Evolutionary conservation across 2,329 filamentous ascomycete species (phyloP).

Genomic region (Fusarium azukiicola): DNA sequence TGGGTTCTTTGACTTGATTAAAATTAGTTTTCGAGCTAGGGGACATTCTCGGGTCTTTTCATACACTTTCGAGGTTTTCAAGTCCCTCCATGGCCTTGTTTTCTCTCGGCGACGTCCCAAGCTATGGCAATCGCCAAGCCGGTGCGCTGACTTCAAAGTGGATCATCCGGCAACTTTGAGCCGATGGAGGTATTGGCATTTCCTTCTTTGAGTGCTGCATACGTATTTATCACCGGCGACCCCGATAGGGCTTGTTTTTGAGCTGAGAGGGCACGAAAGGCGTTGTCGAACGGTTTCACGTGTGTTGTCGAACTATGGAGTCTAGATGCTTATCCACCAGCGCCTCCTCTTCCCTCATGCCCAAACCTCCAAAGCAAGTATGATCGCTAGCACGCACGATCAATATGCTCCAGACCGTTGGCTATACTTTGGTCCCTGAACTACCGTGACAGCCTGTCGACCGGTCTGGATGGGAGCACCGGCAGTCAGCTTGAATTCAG

Average conservation of each 20-base stretch:
- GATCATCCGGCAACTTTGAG: constrained; percentile 42
- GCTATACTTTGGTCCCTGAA: constrained; percentile 69
- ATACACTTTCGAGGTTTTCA: background rate
- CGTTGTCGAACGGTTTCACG: background rate
- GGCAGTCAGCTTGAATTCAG: constrained; percentile 72
- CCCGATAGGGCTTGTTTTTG: background rate
- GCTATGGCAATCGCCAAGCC: background rate
- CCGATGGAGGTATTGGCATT: constrained; percentile 35
- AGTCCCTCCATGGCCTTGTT: background rate
- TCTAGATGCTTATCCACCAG: too few species aligned
- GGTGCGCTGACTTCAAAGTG: constrained; percentile 35
- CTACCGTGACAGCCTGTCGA: constrained; percentile 67
- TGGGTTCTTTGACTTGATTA: background rate
- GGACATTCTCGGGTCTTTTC: background rate
- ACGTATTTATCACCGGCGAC: background rate
- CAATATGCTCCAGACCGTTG: constrained; percentile 74
- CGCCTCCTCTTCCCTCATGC: too few species aligned
- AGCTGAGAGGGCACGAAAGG: background rate
- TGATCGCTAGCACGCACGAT: background rate
- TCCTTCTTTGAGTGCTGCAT: background rate
- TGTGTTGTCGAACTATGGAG: background rate
- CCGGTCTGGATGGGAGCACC: constrained; percentile 74
- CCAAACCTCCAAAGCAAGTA: background rate
- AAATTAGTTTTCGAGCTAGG: background rate
- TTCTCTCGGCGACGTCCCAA: background rate